Evolutionary conservation across 2,329 filamentous ascomycete genomes (phyloP), one percentile per base, ranked within the genome.

Genomic region (Trichoderma sp.): DNA sequence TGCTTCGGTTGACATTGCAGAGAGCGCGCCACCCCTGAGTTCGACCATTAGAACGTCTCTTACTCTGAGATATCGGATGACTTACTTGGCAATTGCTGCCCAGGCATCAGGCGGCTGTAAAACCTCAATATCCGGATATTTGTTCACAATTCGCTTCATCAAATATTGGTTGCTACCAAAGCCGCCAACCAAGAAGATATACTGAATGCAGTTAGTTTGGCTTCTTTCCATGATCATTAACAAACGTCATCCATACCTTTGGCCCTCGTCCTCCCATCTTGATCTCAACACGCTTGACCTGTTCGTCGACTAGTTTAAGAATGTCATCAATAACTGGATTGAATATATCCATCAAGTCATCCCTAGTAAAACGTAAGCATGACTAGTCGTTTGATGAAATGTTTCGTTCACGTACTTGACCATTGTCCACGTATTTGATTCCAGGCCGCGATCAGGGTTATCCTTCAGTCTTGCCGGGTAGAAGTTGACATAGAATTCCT

Each of bases 61-160:
- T 43, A 2, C 14, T n/a, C 3, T 16, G 13, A 10, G 40, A 43
- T n/a, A 1, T 8, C 4, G 6, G 40, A n/a, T 43, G 14, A 14
- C 55, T 29, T 21, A 57, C 55, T 57, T 33, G 10, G 55, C 55
- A 33, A 57, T 57, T 16, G 29, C 55, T 13, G 55, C 55, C 55
- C 55, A 57, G n/a, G 55, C 27, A 33, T 57, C 55, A 5, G 55
- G 55, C 4, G 55, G 27, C 11, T 57, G 55, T 5, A 57, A 11
- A 10, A 57, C 16, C 5, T 33, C 14, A 13, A 57, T 57, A 33
- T 35, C 4, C 16, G 27, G 6, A 57, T 35, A 57, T 13, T 4
- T 21, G 11, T 31, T n/a, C 19, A 5, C 3, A 10, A 57, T 19
- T 6, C 16, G 27, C 6, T 33, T 16, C 11, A 33, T n/a, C 29